Evolutionary conservation across 140 eudicot species (phyloP), one percentile per base, ranked within the genome.

Genomic region (Flaveria floridana): DNA sequence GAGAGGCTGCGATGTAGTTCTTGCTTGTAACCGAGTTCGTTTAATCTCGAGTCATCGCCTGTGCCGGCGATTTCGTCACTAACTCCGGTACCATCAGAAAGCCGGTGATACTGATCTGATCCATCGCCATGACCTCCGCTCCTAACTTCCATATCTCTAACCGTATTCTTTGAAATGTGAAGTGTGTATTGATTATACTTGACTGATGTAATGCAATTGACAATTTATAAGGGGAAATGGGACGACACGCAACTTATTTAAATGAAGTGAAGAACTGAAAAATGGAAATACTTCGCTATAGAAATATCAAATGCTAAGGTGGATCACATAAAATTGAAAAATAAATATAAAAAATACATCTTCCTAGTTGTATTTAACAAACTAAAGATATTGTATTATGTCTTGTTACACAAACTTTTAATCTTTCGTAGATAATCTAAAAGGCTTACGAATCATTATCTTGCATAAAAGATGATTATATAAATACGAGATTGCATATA

Each of bases 1-100:
- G 95, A 89, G 84, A 89, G 91, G 20, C 81, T 46, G 77, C 91
- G 91, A 65, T 71, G 12, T 57, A 86, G 89, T 59, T 89, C 95
- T 65, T 84, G 91, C 80, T 89, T 89, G 85, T 89, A 89, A 11
- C 95, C 91, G 28, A 86, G 86, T 56, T 84, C 70, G 65, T 88
- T 82, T 77, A 86, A 69, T 55, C 79, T 85, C 10, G 81, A 74
- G 39, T 86, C 78, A 7, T 81, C 91, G 34, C 76, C 30, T 28
- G 74, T 14, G 7, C 23, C 65, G 44, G n/a, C 14, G 65, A 15
- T 34, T 68, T 77, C 52, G 10, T 58, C 53, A 14, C 67, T 34
- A 26, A 15, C 65, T 25, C 65, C 52, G 48, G 65, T 25, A 15
- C 8, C 57, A 26, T 61, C 85, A 19, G 6, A 78, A 53, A 84